These are phyloP conservation scores for Pharus latifolius DNA, from an alignment of 176 grass and related monocot species.

Conservation along the genomic window DNA sequence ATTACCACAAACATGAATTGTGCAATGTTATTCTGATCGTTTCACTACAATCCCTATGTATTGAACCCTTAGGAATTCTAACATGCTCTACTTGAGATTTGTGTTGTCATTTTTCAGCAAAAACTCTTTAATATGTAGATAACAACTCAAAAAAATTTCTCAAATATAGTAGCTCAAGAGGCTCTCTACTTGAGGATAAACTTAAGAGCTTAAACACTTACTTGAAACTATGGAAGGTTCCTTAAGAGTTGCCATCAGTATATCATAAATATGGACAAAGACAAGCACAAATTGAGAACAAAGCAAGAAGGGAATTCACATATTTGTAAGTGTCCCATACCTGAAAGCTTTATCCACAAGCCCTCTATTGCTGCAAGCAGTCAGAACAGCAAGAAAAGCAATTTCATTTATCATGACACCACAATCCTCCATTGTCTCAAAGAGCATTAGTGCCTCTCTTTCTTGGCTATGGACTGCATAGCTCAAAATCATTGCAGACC, in stretches of 20 bases:
- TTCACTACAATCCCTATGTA: too few relatives aligned
- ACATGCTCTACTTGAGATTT: too few relatives aligned
- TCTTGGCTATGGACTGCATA: slow-evolving; percentile 49
- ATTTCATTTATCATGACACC: slow-evolving; percentile 16
- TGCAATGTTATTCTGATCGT: too few relatives aligned
- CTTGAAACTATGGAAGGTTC: background rate
- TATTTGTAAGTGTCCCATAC: slow-evolving; percentile 11
- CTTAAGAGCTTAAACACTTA: background rate
- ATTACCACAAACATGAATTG: too few relatives aligned
- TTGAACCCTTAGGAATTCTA: too few relatives aligned
- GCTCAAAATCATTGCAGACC: slow-evolving; percentile 52
- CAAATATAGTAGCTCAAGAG: too few relatives aligned
- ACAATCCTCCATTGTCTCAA: slow-evolving; percentile 47
- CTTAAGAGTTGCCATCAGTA: background rate
- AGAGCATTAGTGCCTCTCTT: slow-evolving; percentile 38
- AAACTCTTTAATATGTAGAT: too few relatives aligned
- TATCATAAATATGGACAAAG: background rate
- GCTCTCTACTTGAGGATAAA: too few relatives aligned
- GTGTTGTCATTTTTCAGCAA: too few relatives aligned
- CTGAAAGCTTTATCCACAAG: slow-evolving; percentile 47
- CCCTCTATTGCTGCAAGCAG: slow-evolving; percentile 55
- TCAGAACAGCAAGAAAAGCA: slow-evolving; percentile 49
- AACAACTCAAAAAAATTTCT: too few relatives aligned
- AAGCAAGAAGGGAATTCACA: background rate
- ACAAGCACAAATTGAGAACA: background rate